Evolutionary conservation across 2,329 filamentous ascomycete species (phyloP).

Genomic region (Ceratocystiopsis brevicomis): DNA sequence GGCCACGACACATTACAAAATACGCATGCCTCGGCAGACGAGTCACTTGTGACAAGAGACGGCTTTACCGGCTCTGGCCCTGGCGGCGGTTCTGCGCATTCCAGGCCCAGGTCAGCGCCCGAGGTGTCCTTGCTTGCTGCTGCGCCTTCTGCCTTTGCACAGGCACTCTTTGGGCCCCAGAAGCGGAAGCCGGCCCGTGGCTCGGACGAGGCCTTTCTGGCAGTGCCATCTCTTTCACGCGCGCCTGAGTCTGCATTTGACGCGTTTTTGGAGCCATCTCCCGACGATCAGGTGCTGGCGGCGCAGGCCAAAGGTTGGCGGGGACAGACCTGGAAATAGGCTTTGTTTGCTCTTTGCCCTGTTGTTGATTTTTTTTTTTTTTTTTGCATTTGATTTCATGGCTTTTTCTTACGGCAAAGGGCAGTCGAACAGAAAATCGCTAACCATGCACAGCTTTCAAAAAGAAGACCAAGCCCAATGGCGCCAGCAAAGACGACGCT

Average conservation of each 20-base stretch:
- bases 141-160: conserved; percentile 37
- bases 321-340: conserved; percentile 19
- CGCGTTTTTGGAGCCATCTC: conserved; percentile 69
- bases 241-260: conserved; percentile 24
- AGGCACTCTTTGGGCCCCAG: conserved; percentile 28
- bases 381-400: not conserved
- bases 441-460: conserved; percentile 27
- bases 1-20: too few species aligned
- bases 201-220: conserved; percentile 13
- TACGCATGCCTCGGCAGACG: too few species aligned
- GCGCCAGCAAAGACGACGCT: conserved; percentile 1
- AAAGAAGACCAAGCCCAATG: conserved; percentile 20
- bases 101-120: too few species aligned
- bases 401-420: conserved; percentile 3
- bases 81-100: too few species aligned
- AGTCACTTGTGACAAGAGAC: too few species aligned
- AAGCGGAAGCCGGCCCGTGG: conserved; percentile 8
- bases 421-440: too few species aligned
- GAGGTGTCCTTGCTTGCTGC: conserved; percentile 6
- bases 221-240: conserved; percentile 31
- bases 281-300: conserved; percentile 72
- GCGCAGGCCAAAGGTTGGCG: conserved; percentile 81
- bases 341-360: not conserved
- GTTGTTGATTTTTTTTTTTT: not conserved
- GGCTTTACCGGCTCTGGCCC: not conserved